A percentile compares a stretch with the other conserved stretches of the same genome.
phyloP scores from a whole-genome alignment of 225 moss, liverwort and hornwort genomes.

The Sphagnum tenellum region DNA sequence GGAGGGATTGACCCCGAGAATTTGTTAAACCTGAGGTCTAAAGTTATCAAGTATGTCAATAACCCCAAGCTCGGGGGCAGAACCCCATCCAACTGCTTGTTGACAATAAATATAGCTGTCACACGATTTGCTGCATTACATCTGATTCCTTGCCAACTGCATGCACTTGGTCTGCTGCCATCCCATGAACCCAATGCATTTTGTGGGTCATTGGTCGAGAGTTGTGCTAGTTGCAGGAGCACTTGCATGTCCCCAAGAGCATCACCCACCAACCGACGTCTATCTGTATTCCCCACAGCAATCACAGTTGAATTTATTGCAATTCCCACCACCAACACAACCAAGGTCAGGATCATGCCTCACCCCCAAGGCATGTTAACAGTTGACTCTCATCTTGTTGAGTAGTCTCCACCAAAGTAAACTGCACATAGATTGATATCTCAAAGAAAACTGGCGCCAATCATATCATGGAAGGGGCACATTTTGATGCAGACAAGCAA shows the following conservation, averaged over 20 bases:
- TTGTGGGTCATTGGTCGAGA: neutral
- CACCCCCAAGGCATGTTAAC: too few relatives aligned
- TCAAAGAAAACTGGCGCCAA: too few relatives aligned
- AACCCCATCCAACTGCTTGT: slow-evolving; percentile 1
- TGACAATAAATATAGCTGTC: neutral
- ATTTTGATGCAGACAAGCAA: too few relatives aligned
- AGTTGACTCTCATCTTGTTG: too few relatives aligned
- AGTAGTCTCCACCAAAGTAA: too few relatives aligned
- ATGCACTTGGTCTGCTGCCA: neutral
- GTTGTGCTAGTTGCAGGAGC: neutral
- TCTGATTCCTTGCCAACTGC: neutral
- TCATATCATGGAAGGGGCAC: too few relatives aligned
- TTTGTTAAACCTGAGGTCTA: neutral
- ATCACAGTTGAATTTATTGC: too few relatives aligned
- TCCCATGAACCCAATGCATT: slow-evolving; percentile 1
- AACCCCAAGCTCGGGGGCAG: neutral
- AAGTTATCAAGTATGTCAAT: neutral
- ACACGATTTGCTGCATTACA: neutral
- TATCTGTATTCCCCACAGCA: neutral
- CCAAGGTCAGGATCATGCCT: too few relatives aligned
- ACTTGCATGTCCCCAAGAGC: neutral
- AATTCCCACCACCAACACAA: too few relatives aligned
- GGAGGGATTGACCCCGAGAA: neutral
- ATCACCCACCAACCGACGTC: neutral
- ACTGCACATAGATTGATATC: too few relatives aligned